These are phyloP conservation scores for Yamadazyma friedrichii DNA, from an alignment of 1,139 yeast genomes.

Conservation along the genomic window DNA sequence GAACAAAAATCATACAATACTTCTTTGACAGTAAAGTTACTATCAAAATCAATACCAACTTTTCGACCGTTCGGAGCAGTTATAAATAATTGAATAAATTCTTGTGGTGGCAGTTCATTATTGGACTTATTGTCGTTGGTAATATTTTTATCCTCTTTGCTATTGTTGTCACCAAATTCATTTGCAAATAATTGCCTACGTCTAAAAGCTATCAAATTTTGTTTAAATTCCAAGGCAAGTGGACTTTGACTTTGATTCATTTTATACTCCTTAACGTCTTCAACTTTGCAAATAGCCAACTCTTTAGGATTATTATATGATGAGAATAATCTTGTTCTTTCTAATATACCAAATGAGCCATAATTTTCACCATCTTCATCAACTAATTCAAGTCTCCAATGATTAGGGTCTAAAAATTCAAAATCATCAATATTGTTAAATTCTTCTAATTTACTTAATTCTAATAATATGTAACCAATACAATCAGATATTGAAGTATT, in stretches of 20 bases:
- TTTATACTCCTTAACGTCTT: slow-evolving; percentile 31
- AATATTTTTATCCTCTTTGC: not conserved
- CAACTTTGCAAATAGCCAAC: slow-evolving; percentile 55
- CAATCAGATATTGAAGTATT: slow-evolving; percentile 57
- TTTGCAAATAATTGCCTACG: slow-evolving; percentile 8
- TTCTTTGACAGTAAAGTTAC: slow-evolving; percentile 27
- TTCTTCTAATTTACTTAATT: slow-evolving; percentile 16
- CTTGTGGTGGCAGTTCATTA: slow-evolving; percentile 3
- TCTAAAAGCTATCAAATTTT: slow-evolving; percentile 21
- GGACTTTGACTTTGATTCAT: slow-evolving; percentile 49
- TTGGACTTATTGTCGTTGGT: slow-evolving; percentile 5
- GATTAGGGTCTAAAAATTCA: slow-evolving; percentile 48
- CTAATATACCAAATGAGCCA: slow-evolving; percentile 70
- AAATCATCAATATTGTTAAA: slow-evolving; percentile 16
- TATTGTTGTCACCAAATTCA: slow-evolving; percentile 7
- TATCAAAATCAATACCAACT: slow-evolving; percentile 7
- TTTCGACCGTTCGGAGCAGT: slow-evolving; percentile 10
- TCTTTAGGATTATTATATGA: slow-evolving; percentile 67
- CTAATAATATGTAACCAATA: slow-evolving; percentile 57
- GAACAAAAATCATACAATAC: slow-evolving; percentile 33
- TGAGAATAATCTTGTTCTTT: slow-evolving; percentile 50
- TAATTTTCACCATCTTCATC: slow-evolving; percentile 84
- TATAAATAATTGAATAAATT: slow-evolving; percentile 9
- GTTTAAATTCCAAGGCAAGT: slow-evolving; percentile 44
- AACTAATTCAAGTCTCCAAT: slow-evolving; percentile 66